Evolutionary conservation across 371 early-diverging fungal species (phyloP).

Genomic region (Rhizopus arrhizus): DNA sequence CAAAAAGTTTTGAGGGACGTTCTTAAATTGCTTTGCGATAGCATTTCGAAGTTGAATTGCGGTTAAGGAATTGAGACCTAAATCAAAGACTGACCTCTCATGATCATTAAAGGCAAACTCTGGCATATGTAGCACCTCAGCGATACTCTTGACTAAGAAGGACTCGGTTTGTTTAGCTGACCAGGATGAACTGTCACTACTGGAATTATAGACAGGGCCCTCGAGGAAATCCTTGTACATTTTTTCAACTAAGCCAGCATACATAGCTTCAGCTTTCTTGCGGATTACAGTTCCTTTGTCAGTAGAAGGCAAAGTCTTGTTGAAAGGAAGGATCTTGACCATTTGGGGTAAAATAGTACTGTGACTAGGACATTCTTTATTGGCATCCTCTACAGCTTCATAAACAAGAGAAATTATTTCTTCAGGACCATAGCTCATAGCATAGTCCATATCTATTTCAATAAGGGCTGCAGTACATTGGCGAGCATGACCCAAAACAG

Average conservation of each 20-base stretch:
- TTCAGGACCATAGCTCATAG: conserved; percentile 21
- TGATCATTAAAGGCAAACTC: conserved; percentile 8
- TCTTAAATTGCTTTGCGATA: conserved; percentile 21
- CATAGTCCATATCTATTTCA: conserved; percentile 26
- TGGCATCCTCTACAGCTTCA: conserved; percentile 36
- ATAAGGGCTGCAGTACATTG: conserved; percentile 41
- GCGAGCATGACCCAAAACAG: conserved; percentile 37
- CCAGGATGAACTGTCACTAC: conserved; percentile 4
- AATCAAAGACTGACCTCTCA: conserved; percentile 27
- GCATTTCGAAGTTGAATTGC: conserved; percentile 33
- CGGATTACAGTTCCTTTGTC: conserved; percentile 29
- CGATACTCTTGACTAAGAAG: conserved; percentile 11
- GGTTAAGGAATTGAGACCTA: conserved; percentile 30
- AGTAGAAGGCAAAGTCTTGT: conserved; percentile 20
- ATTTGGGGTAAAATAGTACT: conserved; percentile 39
- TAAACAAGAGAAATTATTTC: conserved; percentile 27
- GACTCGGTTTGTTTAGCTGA: conserved; percentile 8
- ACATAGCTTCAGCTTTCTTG: conserved; percentile 22
- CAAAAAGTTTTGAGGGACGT: conserved; percentile 42
- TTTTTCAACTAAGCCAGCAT: conserved; percentile 26
- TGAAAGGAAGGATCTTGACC: conserved; percentile 24
- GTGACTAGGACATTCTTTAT: conserved; percentile 40
- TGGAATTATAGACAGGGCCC: conserved; percentile 6
- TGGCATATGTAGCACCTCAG: conserved; percentile 12
- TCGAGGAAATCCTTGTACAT: conserved; percentile 33